phyloP scores from a whole-genome alignment of 768 basidiomycete genomes.

The Serendipita sp. region DNA sequence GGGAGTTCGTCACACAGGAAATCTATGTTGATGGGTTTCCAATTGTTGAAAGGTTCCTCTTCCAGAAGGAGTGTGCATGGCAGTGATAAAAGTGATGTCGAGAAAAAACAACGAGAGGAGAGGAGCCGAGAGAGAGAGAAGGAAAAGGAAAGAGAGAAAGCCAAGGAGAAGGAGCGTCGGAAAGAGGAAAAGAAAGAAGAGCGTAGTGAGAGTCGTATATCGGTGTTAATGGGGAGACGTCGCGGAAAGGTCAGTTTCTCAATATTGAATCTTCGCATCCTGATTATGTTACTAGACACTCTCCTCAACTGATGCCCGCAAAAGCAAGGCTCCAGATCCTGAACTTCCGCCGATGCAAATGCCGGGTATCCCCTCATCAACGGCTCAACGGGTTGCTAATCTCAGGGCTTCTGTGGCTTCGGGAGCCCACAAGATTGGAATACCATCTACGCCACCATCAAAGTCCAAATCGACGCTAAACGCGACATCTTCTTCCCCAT shows the following conservation, averaged over 20 bases:
- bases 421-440: slow-evolving; percentile 13
- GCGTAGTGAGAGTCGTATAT: slow-evolving; percentile 79
- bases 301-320: slow-evolving; percentile 68
- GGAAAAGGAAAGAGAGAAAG: slow-evolving; percentile 26
- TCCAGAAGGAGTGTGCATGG: slow-evolving; percentile 68
- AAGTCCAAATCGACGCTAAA: slow-evolving; percentile 24
- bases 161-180: slow-evolving; percentile 31
- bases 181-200: slow-evolving; percentile 56
- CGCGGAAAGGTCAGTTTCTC: slow-evolving; percentile 63
- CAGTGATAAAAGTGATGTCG: slow-evolving; percentile 28
- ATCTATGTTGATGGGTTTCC: slow-evolving; percentile 65
- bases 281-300: slow-evolving; percentile 39
- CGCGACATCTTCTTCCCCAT: slow-evolving; percentile 49
- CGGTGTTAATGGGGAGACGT: slow-evolving; percentile 72
- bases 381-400: slow-evolving; percentile 71
- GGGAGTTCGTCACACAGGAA: slow-evolving; percentile 44
- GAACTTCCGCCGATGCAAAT: slow-evolving; percentile 86
- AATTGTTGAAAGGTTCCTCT: slow-evolving; percentile 70
- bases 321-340: slow-evolving; percentile 32
- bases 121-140: slow-evolving; percentile 39
- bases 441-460: slow-evolving; percentile 23
- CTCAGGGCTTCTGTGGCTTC: slow-evolving; percentile 41
- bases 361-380: slow-evolving; percentile 61
- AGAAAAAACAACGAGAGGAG: slow-evolving; percentile 24
- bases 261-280: neutral